Base-by-base conservation (phyloP, 768 basidiomycete species). In the Boletus pseudopeckii region DNA sequence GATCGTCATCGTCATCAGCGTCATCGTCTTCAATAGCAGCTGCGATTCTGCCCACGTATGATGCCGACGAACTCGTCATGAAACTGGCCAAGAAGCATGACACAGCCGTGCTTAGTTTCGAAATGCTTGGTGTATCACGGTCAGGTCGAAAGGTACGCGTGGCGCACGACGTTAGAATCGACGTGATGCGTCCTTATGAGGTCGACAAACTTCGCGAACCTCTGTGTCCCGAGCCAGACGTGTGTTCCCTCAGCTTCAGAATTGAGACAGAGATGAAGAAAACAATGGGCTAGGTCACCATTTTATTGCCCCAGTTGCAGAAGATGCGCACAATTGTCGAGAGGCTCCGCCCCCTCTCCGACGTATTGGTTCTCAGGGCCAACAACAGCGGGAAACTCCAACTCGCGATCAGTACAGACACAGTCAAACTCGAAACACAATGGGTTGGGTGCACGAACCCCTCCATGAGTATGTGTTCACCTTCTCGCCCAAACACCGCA, bases 21-120 rank as follows among this genome's bases (percentile, higher is more conserved):
- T 72, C 74, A 0, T 67, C 79, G 0, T 70, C 78, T 0, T 61
- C 67, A 2, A 24, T 60, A 10, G 69, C 71, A 22, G 65, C 71
- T 24, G 44, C 64, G 3, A 59, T 70, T 33, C 39, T 70, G 1
- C 71, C 69, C 4, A 47, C 65, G 30, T 79, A 78, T 48, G 82
- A 83, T 36, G 74, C 77, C 6, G 84, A 84, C 24, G 84, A 90
- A 38, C 80, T 90, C 33, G 78, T 88, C 47, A 82, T 93, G 79
- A 92, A 88, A 71, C 78, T 94, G 3, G 88, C 91, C 11, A 95
- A 95, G 75, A 91, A 91, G 71, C 84, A 85, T 58, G 84, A 88
- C 45, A 82, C 84, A 37, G 88, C 90, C 1, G 80, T 90, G 33
- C 77, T 93, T 10, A 83, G 80, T 44, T 88, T 93, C 55, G 88